Conservation (phyloP, 208 protist species). For the Crithidia thermophila region DNA sequence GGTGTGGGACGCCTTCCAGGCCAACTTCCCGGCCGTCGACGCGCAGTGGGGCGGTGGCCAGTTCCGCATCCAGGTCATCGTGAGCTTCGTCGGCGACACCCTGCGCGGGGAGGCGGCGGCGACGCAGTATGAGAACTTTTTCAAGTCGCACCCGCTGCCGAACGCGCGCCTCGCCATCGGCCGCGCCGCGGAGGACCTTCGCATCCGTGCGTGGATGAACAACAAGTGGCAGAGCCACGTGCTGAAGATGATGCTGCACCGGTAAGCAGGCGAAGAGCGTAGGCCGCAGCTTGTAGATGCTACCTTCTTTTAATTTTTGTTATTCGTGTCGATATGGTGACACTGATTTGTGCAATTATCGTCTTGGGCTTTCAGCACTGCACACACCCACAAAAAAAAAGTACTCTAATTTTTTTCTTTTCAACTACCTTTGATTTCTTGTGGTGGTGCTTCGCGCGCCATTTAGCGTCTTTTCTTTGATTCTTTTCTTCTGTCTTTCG, state of each 20-base stretch:
- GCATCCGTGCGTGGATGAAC: slow-evolving; percentile 61
- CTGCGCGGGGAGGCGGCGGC: slow-evolving; percentile 58
- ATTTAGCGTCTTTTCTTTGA: background rate
- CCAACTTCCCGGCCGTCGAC: slow-evolving; percentile 70
- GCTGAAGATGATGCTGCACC: slow-evolving; percentile 16
- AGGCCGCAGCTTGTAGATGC: background rate
- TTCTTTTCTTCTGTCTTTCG: background rate
- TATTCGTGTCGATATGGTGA: too few relatives aligned
- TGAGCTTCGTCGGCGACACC: slow-evolving; percentile 53
- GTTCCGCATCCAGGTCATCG: slow-evolving; percentile 90
- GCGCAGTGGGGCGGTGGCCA: slow-evolving; percentile 87
- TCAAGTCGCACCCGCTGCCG: slow-evolving; percentile 69
- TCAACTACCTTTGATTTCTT: background rate
- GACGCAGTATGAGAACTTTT: slow-evolving; percentile 69
- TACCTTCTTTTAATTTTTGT: background rate
- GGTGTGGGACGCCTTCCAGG: slow-evolving; percentile 78
- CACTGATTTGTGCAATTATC: too few relatives aligned
- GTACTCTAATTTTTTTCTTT: slow-evolving; percentile 1
- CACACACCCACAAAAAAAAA: slow-evolving; percentile 1
- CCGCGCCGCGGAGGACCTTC: slow-evolving; percentile 67
- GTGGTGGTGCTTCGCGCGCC: too few relatives aligned
- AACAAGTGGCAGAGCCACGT: slow-evolving; percentile 52
- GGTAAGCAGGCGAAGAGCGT: background rate
- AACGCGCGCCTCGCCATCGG: slow-evolving; percentile 76
- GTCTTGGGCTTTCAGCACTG: too few relatives aligned